phyloP scores from a whole-genome alignment of 768 basidiomycete species.

The Hebeloma cylindrosporum region DNA sequence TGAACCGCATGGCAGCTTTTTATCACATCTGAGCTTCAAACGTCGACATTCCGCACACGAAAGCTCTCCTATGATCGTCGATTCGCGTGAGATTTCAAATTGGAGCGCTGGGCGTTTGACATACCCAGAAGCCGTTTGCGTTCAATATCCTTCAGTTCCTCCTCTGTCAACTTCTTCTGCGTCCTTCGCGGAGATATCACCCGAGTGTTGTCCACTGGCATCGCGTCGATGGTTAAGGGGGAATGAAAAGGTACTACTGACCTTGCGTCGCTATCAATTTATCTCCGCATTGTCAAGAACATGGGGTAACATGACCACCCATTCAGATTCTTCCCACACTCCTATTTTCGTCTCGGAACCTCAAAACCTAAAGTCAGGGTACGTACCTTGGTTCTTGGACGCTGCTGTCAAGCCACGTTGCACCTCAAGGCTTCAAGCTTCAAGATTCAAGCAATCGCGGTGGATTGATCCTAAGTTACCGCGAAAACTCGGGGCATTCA shows the following conservation, averaged over 20 bases:
- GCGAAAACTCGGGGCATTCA: too few species aligned
- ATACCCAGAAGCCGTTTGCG: slow-evolving; percentile 47
- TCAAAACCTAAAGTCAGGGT: too few species aligned
- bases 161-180: slow-evolving; percentile 46
- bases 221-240: slow-evolving; percentile 19
- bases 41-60: slow-evolving; percentile 56
- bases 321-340: slow-evolving; percentile 1
- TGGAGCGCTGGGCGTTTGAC: slow-evolving; percentile 12
- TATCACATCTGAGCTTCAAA: slow-evolving; percentile 53
- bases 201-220: slow-evolving; percentile 46
- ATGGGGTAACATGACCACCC: background rate
- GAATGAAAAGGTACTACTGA: background rate
- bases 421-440: too few species aligned
- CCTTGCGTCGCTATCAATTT: background rate
- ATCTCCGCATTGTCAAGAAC: slow-evolving; percentile 3
- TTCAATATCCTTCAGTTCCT: slow-evolving; percentile 53
- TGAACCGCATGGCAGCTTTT: slow-evolving; percentile 50
- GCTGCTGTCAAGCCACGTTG: too few species aligned
- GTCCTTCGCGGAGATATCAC: slow-evolving; percentile 37
- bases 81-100: background rate
- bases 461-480: too few species aligned
- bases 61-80: slow-evolving; percentile 39
- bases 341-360: background rate
- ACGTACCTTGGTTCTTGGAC: too few species aligned
- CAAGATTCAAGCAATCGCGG: too few species aligned